Conservation (phyloP, 2,329 filamentous ascomycete species). For the Grosmannia clavigera region DNA sequence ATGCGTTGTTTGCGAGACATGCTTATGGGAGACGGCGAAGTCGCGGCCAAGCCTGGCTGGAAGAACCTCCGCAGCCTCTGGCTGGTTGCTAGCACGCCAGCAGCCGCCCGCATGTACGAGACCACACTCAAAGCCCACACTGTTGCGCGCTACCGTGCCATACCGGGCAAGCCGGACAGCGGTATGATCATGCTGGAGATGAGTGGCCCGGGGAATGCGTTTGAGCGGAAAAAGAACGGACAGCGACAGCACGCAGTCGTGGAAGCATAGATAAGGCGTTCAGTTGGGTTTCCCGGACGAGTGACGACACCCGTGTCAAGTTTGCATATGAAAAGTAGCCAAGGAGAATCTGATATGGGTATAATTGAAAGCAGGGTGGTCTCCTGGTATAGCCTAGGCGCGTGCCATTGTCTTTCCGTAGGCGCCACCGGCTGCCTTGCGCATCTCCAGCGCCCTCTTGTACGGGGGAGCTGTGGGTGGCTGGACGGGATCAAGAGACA, state of each 20-base stretch:
- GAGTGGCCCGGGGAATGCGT: conserved; percentile 18
- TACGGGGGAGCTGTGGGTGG: conserved; percentile 94
- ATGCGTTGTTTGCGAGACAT: conserved; percentile 45
- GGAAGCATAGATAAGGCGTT: neutral
- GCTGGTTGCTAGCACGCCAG: conserved; percentile 32
- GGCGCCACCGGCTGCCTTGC: conserved; percentile 61
- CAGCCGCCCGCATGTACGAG: conserved; percentile 31
- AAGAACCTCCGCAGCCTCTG: conserved; percentile 46
- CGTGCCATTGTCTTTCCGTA: conserved; percentile 52
- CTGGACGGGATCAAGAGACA: conserved; percentile 84
- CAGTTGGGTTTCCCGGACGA: too few species aligned
- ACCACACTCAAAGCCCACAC: conserved; percentile 29
- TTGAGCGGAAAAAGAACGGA: neutral
- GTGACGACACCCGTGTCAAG: too few species aligned
- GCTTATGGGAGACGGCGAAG: conserved; percentile 22
- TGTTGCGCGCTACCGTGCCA: conserved; percentile 9
- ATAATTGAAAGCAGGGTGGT: neutral
- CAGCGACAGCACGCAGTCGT: neutral
- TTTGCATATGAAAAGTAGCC: neutral
- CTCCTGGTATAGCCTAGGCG: neutral
- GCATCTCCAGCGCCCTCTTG: conserved; percentile 76
- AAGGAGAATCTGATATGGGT: neutral
- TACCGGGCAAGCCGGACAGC: conserved; percentile 6
- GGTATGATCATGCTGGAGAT: conserved; percentile 25
- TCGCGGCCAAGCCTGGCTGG: conserved; percentile 22